Conservation (phyloP, 176 grass and related monocot genomes). For the Pharus latifolius region DNA sequence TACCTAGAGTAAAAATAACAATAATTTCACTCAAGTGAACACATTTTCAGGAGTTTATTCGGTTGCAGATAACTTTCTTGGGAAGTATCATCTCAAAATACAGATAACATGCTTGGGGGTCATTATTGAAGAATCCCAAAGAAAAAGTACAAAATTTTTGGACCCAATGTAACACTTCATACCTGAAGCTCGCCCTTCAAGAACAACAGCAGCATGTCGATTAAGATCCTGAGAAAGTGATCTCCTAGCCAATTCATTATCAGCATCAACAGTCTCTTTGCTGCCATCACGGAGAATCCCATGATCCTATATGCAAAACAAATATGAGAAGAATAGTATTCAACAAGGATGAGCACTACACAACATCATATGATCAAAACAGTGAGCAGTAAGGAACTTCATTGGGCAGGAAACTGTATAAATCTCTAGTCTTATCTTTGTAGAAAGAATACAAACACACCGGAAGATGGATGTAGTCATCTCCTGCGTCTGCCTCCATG, state of each 20-base stretch:
- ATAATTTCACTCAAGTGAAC: not conserved
- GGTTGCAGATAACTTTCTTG: not conserved
- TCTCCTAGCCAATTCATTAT: conserved; percentile 55
- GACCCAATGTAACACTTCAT: not conserved
- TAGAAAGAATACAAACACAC: conserved; percentile 27
- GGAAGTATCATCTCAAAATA: conserved; percentile 6
- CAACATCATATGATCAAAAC: not conserved
- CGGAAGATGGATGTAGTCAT: conserved; percentile 90
- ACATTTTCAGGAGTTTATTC: not conserved
- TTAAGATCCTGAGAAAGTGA: conserved; percentile 89
- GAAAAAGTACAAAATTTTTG: not conserved
- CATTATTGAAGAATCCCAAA: not conserved
- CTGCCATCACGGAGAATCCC: conserved; percentile 73
- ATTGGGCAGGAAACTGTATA: not conserved
- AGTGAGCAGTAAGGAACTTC: not conserved
- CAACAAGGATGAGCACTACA: conserved; percentile 4
- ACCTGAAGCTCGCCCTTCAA: conserved; percentile 89
- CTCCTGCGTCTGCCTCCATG: conserved; percentile 91
- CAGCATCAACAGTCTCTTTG: conserved; percentile 62
- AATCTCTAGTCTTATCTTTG: conserved; percentile 1
- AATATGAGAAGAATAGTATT: conserved; percentile 1
- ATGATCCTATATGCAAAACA: conserved; percentile 58
- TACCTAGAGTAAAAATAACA: not conserved
- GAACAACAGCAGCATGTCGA: conserved; percentile 94
- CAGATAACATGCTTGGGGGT: not conserved